Evolutionary conservation across 106 monocot species (phyloP).

Genomic region (Dendrobium officinale): DNA sequence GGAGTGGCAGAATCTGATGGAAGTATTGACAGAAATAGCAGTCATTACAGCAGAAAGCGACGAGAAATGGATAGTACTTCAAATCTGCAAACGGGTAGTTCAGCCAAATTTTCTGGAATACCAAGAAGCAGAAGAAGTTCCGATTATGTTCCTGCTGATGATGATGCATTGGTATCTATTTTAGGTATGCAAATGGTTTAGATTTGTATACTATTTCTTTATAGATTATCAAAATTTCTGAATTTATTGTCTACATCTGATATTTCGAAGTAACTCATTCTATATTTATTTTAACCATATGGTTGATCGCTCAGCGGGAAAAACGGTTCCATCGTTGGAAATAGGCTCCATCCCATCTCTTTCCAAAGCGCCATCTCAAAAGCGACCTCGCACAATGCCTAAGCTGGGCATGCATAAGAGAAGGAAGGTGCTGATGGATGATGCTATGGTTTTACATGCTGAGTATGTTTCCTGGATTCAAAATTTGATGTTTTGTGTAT

Average conservation of each 20-base stretch:
- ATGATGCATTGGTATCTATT: constrained; percentile 92
- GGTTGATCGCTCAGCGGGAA: constrained; percentile 54
- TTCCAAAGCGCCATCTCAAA: constrained; percentile 32
- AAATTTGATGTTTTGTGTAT: too few species aligned
- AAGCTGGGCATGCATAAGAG: constrained; percentile 46
- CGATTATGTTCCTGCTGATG: constrained; percentile 56
- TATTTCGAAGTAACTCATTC: background rate
- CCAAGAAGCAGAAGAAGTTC: constrained; percentile 38
- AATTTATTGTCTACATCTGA: background rate
- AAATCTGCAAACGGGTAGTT: constrained; percentile 34
- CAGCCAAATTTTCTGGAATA: constrained; percentile 35
- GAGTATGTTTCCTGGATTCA: constrained; percentile 50
- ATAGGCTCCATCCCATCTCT: constrained; percentile 41
- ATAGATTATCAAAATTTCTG: background rate
- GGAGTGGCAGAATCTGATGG: constrained; percentile 50
- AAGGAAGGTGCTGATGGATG: constrained; percentile 85
- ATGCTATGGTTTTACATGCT: constrained; percentile 92
- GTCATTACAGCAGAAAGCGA: constrained; percentile 47
- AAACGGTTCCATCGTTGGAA: constrained; percentile 38
- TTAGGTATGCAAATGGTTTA: constrained; percentile 50
- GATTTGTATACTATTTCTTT: background rate
- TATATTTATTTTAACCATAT: constrained; percentile 2
- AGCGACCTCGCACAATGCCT: constrained; percentile 49
- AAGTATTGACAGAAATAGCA: constrained; percentile 54
- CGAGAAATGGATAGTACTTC: constrained; percentile 41